A percentile compares a stretch with the other conserved stretches of the same genome.
These are phyloP conservation scores for Clarireedia hainanense DNA, from an alignment of 2,329 filamentous ascomycete genomes.

Conservation along the genomic window DNA sequence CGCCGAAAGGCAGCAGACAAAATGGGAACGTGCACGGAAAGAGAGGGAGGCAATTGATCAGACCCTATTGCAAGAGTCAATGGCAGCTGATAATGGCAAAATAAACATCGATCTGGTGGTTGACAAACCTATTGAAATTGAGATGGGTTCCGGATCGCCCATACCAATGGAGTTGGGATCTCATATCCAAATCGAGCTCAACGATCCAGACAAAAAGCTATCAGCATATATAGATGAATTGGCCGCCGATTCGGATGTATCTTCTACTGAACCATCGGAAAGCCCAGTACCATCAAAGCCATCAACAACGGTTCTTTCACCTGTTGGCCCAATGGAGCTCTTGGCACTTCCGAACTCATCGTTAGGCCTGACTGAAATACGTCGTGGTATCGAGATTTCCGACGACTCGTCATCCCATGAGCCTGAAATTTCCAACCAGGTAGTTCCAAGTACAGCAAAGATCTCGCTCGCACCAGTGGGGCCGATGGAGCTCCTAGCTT, in stretches of 20 bases:
- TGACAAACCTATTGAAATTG: neutral
- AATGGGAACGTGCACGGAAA: constrained; percentile 83
- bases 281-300: neutral
- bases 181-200: neutral
- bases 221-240: neutral
- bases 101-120: neutral
- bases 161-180: too few species aligned
- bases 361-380: neutral
- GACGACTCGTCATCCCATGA: neutral
- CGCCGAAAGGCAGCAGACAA: constrained; percentile 73
- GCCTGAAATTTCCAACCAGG: neutral
- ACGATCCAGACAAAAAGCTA: neutral
- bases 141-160: neutral
- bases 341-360: constrained; percentile 44
- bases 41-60: constrained; percentile 79
- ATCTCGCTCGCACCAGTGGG: constrained; percentile 16
- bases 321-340: constrained; percentile 33
- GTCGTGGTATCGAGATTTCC: neutral
- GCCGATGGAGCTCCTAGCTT: constrained; percentile 37
- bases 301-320: neutral
- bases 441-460: constrained; percentile 26
- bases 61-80: constrained; percentile 50
- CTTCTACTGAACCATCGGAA: neutral
- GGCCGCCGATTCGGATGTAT: neutral
- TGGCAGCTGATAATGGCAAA: neutral